A percentile compares a stretch with the other conserved stretches of the same genome.
Evolutionary conservation across 805 yeast genomes (phyloP).

Genomic region (Alloascoidea africana): DNA sequence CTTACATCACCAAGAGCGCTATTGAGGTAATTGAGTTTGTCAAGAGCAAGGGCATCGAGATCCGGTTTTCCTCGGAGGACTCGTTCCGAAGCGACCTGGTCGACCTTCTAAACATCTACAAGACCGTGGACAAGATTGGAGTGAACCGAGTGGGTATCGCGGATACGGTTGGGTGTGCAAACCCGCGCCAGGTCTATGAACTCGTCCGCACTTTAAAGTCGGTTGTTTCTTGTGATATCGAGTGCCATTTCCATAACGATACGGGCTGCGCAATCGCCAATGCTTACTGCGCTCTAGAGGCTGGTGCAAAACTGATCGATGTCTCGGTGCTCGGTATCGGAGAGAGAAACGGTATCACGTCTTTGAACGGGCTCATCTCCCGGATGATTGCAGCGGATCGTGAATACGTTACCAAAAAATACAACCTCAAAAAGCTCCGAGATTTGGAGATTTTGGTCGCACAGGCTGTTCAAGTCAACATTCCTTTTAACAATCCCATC

Average conservation of each 20-base stretch:
- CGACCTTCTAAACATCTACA: slow-evolving; percentile 66
- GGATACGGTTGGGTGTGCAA: slow-evolving; percentile 82
- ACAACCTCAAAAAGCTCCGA: slow-evolving; percentile 66
- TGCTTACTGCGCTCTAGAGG: slow-evolving; percentile 82
- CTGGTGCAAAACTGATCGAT: slow-evolving; percentile 71
- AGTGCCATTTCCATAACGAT: slow-evolving; percentile 80
- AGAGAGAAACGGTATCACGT: slow-evolving; percentile 81
- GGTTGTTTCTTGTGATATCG: slow-evolving; percentile 73
- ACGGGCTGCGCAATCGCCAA: slow-evolving; percentile 86
- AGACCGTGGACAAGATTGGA: slow-evolving; percentile 74
- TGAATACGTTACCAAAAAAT: slow-evolving; percentile 66
- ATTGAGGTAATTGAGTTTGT: slow-evolving; percentile 76
- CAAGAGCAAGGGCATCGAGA: slow-evolving; percentile 74
- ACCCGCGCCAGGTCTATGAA: slow-evolving; percentile 82
- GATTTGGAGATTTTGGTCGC: slow-evolving; percentile 76
- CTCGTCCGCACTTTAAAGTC: slow-evolving; percentile 65
- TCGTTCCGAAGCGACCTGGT: slow-evolving; percentile 77
- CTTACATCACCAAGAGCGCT: slow-evolving; percentile 69
- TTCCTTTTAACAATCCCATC: slow-evolving; percentile 79
- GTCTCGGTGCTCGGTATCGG: slow-evolving; percentile 79
- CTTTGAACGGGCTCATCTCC: slow-evolving; percentile 80
- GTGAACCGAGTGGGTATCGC: slow-evolving; percentile 85
- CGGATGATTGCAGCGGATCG: slow-evolving; percentile 84
- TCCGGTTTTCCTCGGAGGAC: slow-evolving; percentile 74
- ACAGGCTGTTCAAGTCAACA: slow-evolving; percentile 72